Conservation (phyloP, 2,329 filamentous ascomycete genomes). For the Colletotrichum caudatum region DNA sequence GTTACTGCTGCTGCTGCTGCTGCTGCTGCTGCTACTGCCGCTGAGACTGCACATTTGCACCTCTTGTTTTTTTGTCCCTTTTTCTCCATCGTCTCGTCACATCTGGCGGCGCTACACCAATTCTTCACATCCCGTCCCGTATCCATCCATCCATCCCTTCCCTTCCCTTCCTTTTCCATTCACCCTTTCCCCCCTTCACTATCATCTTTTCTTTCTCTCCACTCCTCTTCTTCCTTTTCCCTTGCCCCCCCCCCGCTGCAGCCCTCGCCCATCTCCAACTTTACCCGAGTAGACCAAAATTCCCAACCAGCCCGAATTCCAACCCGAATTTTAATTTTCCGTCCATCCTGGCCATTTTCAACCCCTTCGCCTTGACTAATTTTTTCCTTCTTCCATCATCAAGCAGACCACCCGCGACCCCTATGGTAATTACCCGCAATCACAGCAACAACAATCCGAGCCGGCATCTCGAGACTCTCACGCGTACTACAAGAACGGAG, state of each 20-base stretch:
- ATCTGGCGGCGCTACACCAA: neutral
- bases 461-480: slow-evolving; percentile 52
- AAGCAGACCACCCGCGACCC: slow-evolving; percentile 61
- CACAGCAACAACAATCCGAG: slow-evolving; percentile 46
- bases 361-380: slow-evolving; percentile 37
- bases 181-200: neutral
- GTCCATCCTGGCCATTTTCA: slow-evolving; percentile 20
- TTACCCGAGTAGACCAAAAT: slow-evolving; percentile 37
- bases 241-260: slow-evolving; percentile 25
- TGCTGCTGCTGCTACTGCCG: too few relatives aligned
- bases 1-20: neutral
- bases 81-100: slow-evolving; percentile 1
- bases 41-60: neutral
- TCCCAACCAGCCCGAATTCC: slow-evolving; percentile 41
- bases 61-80: neutral
- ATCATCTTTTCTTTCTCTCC: slow-evolving; percentile 25
- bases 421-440: slow-evolving; percentile 59
- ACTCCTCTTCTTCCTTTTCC: slow-evolving; percentile 44
- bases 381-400: slow-evolving; percentile 41
- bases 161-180: neutral
- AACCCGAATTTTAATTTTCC: slow-evolving; percentile 33
- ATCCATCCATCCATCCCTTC: neutral
- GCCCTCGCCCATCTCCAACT: slow-evolving; percentile 34
- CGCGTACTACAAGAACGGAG: slow-evolving; percentile 61
- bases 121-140: neutral